These are phyloP conservation scores for Sparassis latifolia DNA, from an alignment of 1,284 basidiomycete genomes.

Conservation along the genomic window DNA sequence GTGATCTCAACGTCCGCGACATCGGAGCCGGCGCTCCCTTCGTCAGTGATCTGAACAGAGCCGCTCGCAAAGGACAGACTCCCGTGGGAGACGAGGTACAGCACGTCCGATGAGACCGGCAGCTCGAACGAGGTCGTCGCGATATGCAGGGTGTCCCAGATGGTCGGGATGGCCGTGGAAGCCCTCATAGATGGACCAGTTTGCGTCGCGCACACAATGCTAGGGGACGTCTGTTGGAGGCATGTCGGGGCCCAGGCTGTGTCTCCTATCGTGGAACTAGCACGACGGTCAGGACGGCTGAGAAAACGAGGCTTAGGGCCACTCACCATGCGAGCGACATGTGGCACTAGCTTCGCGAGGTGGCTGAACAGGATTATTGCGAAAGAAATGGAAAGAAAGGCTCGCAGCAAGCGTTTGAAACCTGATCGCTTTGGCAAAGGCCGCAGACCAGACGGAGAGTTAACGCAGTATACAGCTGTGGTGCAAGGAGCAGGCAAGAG, in stretches of 20 bases:
- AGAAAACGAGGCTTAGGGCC: not conserved
- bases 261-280: not conserved
- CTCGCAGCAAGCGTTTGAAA: not conserved
- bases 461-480: no score
- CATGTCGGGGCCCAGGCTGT: not conserved
- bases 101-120: conserved; percentile 17
- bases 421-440: not conserved
- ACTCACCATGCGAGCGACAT: not conserved
- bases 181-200: not conserved
- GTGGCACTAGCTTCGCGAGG: not conserved
- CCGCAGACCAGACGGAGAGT: not conserved
- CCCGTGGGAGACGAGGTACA: conserved; percentile 22
- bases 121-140: conserved; percentile 16
- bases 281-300: not conserved
- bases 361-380: not conserved
- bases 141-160: conserved; percentile 6
- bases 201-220: not conserved
- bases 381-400: not conserved
- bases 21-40: conserved; percentile 6
- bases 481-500: no score
- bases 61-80: conserved; percentile 14
- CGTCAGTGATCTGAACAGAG: conserved; percentile 15
- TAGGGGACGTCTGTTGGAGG: not conserved
- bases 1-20: conserved; percentile 17
- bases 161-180: not conserved